Evolutionary conservation across 352 stramenopile species (phyloP).

Genomic region (Globisporangium alternatum): DNA sequence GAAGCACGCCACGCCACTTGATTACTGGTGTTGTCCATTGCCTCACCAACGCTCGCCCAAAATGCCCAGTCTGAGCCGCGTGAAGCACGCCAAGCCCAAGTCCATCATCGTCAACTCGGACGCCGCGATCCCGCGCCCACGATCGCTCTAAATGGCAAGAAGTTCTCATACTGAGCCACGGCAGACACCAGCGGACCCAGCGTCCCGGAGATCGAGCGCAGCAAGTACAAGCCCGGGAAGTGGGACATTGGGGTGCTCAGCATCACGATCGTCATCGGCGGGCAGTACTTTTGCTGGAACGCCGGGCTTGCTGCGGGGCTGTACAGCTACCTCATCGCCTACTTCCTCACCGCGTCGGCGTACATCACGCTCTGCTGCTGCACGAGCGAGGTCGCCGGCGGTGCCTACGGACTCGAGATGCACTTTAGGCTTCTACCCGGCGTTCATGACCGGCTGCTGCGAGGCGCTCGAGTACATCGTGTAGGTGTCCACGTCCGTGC

Average conservation of each 20-base stretch:
- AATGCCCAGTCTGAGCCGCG: background rate
- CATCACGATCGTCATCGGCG: slow-evolving; percentile 30
- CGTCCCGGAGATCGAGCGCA: background rate
- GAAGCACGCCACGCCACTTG: too few relatives aligned
- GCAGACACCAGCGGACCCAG: background rate
- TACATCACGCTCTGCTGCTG: slow-evolving; percentile 31
- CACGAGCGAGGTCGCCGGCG: slow-evolving; percentile 28
- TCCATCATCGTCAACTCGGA: slow-evolving; percentile 10
- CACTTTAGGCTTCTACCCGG: slow-evolving; percentile 18
- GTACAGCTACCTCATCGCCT: slow-evolving; percentile 22
- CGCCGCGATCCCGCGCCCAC: background rate
- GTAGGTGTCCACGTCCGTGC: slow-evolving; percentile 37
- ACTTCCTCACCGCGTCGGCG: slow-evolving; percentile 19
- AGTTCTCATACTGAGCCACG: slow-evolving; percentile 9
- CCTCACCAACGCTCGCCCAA: background rate
- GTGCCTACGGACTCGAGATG: slow-evolving; percentile 11
- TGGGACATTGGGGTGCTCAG: slow-evolving; percentile 46
- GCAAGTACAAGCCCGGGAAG: background rate
- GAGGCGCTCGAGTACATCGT: slow-evolving; percentile 33
- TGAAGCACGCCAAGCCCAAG: slow-evolving; percentile 2
- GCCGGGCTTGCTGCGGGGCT: slow-evolving; percentile 20
- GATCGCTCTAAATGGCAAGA: slow-evolving; percentile 8
- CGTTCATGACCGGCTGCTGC: slow-evolving; percentile 33
- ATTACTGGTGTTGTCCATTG: too few relatives aligned
- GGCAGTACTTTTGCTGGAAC: slow-evolving; percentile 41